Evolutionary conservation across 2,329 filamentous ascomycete genomes (phyloP).

Genomic region (Acarospora socialis): DNA sequence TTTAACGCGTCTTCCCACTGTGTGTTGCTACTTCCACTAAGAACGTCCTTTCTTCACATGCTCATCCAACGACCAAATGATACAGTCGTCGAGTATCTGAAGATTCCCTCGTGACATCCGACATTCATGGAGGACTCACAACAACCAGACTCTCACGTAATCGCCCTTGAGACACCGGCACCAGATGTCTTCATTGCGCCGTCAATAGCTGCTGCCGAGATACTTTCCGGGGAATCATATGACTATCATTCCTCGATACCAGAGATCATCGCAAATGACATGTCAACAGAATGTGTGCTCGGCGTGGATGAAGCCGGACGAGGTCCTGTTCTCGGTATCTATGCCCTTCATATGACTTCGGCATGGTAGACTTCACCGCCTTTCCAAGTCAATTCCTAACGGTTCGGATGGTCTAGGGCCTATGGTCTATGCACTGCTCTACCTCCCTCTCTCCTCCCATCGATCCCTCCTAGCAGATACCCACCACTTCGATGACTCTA

Average conservation of each 20-base stretch:
- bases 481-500: conserved; percentile 90
- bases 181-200: conserved; percentile 47
- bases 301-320: conserved; percentile 90
- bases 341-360: conserved; percentile 14
- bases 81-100: too few relatives aligned
- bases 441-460: conserved; percentile 49
- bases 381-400: conserved; percentile 6
- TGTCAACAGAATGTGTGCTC: conserved; percentile 52
- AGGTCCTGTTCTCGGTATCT: conserved; percentile 76
- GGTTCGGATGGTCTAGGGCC: conserved; percentile 29
- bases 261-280: conserved; percentile 37
- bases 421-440: conserved; percentile 59
- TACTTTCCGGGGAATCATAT: conserved; percentile 55
- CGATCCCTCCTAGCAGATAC: conserved; percentile 61
- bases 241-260: conserved; percentile 59
- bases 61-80: too few relatives aligned
- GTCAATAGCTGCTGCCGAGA: conserved; percentile 43
- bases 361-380: too few relatives aligned
- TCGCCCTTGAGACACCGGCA: conserved; percentile 22
- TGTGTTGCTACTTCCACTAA: too few relatives aligned
- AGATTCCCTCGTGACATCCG: too few relatives aligned
- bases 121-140: conserved; percentile 27
- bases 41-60: too few relatives aligned
- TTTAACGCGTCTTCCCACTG: too few relatives aligned
- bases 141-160: conserved; percentile 17